Conservation (phyloP, 140 eudicot species). For the Oenanthe javanica region DNA sequence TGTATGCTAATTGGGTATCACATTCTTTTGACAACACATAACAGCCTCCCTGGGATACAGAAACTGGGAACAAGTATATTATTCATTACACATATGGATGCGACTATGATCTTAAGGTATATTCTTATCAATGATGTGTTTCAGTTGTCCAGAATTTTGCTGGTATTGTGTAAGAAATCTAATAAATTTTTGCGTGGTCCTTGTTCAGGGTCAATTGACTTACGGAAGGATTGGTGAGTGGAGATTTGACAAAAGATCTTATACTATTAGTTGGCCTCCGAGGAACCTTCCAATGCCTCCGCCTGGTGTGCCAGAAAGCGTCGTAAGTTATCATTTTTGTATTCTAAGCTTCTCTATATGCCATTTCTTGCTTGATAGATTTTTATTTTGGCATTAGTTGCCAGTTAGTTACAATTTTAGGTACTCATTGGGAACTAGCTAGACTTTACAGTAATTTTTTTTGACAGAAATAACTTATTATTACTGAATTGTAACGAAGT, state of each 20-base stretch:
- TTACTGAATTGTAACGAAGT: too few species aligned
- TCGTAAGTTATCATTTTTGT: slow-evolving; percentile 49
- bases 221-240: too few species aligned
- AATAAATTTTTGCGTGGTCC: not conserved
- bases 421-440: not conserved
- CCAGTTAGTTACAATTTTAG: not conserved
- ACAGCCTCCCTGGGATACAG: slow-evolving; percentile 97
- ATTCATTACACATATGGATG: slow-evolving; percentile 91
- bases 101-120: slow-evolving; percentile 88
- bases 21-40: not conserved
- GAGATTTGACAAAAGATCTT: too few species aligned
- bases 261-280: slow-evolving; percentile 47
- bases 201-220: slow-evolving; percentile 48
- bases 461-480: too few species aligned
- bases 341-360: not conserved
- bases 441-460: not conserved
- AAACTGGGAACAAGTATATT: slow-evolving; percentile 59
- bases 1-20: not conserved
- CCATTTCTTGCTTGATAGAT: not conserved
- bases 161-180: not conserved
- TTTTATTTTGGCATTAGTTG: not conserved
- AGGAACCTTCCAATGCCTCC: slow-evolving; percentile 87
- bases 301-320: slow-evolving; percentile 94
- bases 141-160: too few species aligned
- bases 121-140: not conserved